Base-by-base conservation (phyloP, 2,329 filamentous ascomycete species). In the Colletotrichum sublineola region DNA sequence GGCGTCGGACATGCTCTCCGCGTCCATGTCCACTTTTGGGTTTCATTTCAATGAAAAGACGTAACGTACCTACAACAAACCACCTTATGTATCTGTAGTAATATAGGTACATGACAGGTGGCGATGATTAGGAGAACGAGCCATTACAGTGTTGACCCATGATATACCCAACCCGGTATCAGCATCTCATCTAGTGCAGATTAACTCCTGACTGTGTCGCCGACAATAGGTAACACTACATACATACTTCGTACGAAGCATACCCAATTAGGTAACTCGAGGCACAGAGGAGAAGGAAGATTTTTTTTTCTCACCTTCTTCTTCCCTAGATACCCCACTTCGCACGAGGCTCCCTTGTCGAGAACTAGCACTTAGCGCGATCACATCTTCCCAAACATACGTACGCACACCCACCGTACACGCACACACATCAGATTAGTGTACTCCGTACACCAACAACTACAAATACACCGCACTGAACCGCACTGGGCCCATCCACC, bases 301-400 rank as follows among this genome's bases (percentile, higher is more conserved):
- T 24, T 24, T 24, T 24, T 24, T 24, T 24, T 24, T 24, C 24
- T 24, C 24, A 24, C 42, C 50, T 48, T n/a, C 46, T 36, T 53
- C 56, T 53, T 18, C 15, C 15, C 3, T 33, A 24, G 24, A 24
- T 24, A 4, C 56, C 58, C 69, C 69, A 72, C 69, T 60, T 48
- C 44, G 44, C 65, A 72, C 69, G 69, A 72, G 69, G 69, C 65
- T 72, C 65, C 69, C 69, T 68, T 58, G 69, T 72, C 69, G n/a
- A 52, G 56, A 31, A 52, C 38, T 62, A 15, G 53, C 58, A 56
- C 50, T 57, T 68, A 58, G 68, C 57, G 68, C 48, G 20, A 44
- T 57, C 53, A 58, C 55, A 58, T 38, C 36, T 29, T 24, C 18
- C 18, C 9, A 40, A 42, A 62, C 29, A 50, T 36, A 53, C 62